A percentile compares a stretch with the other conserved stretches of the same genome.
Conservation (phyloP, 306 rosid species). For the Inga oerstediana region DNA sequence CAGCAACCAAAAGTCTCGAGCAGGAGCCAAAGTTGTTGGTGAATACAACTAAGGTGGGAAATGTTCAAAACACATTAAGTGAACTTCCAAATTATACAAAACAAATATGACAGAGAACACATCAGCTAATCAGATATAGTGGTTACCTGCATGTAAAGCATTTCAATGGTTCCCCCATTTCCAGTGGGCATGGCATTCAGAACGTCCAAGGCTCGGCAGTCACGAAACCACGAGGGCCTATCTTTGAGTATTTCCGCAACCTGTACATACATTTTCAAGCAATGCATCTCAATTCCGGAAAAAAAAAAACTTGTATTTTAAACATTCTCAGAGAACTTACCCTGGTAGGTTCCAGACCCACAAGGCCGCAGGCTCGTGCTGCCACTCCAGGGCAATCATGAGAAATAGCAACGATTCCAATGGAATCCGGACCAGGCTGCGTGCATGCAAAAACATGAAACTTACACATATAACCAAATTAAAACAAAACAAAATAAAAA, state of each 20-base stretch:
- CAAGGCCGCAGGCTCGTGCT: slow-evolving; percentile 99
- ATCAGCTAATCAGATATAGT: neutral
- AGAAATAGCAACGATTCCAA: slow-evolving; percentile 99
- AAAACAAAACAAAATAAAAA: neutral
- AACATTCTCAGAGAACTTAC: slow-evolving; percentile 50
- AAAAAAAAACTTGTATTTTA: neutral
- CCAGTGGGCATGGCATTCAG: slow-evolving; percentile 78
- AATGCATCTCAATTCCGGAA: neutral
- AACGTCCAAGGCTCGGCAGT: slow-evolving; percentile 88
- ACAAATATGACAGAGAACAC: neutral
- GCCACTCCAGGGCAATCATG: slow-evolving; percentile 98
- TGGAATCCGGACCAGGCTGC: slow-evolving; percentile 99
- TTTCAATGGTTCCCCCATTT: slow-evolving; percentile 94
- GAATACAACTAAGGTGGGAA: slow-evolving; percentile 72
- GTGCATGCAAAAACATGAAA: slow-evolving; percentile 6
- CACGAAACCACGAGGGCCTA: slow-evolving; percentile 88
- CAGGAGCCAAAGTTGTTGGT: slow-evolving; percentile 97
- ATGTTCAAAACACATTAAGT: slow-evolving; percentile 24
- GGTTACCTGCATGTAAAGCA: slow-evolving; percentile 96
- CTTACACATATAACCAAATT: neutral
- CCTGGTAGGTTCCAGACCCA: slow-evolving; percentile 95
- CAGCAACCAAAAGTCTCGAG: slow-evolving; percentile 98
- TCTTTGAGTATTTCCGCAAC: slow-evolving; percentile 97
- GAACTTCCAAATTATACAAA: neutral
- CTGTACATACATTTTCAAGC: slow-evolving; percentile 40